Conservation (phyloP, 225 moss, liverwort and hornwort species). For the Anthoceros angustus region DNA sequence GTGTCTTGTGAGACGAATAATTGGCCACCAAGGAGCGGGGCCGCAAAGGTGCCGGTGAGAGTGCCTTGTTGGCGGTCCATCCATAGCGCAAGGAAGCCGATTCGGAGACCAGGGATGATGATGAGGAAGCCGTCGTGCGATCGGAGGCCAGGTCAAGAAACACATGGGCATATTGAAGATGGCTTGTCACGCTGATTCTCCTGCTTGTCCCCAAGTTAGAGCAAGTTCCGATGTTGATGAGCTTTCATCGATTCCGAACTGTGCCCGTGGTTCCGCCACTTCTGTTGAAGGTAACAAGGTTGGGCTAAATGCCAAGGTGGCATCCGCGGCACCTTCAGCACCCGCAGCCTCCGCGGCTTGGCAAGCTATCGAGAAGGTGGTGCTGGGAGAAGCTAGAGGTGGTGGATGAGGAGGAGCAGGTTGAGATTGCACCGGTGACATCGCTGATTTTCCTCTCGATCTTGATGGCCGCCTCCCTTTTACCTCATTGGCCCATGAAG, state of each 20-base stretch:
- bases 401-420: slow-evolving; percentile 21
- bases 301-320: slow-evolving; percentile 65
- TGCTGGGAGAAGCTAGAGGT: slow-evolving; percentile 13
- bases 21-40: background rate
- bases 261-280: slow-evolving; percentile 5
- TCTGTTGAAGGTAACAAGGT: slow-evolving; percentile 18
- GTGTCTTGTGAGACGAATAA: no score
- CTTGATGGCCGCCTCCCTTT: slow-evolving; percentile 59
- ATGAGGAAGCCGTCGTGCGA: no score
- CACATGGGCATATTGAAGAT: no score
- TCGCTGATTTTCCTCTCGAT: slow-evolving; percentile 39
- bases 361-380: slow-evolving; percentile 66
- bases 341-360: slow-evolving; percentile 79
- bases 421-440: slow-evolving; percentile 19
- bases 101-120: no score
- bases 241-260: background rate
- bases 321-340: slow-evolving; percentile 25
- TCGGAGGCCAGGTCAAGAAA: no score
- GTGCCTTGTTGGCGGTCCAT: no score
- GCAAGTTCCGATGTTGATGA: background rate
- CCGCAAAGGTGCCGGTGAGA: no score
- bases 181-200: no score
- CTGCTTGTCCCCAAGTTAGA: background rate
- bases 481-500: slow-evolving; percentile 83
- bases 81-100: no score